A percentile compares a stretch with the other conserved stretches of the same genome.
Conservation (phyloP, 164 flowering plant genomes). For the Amborella trichopoda region DNA sequence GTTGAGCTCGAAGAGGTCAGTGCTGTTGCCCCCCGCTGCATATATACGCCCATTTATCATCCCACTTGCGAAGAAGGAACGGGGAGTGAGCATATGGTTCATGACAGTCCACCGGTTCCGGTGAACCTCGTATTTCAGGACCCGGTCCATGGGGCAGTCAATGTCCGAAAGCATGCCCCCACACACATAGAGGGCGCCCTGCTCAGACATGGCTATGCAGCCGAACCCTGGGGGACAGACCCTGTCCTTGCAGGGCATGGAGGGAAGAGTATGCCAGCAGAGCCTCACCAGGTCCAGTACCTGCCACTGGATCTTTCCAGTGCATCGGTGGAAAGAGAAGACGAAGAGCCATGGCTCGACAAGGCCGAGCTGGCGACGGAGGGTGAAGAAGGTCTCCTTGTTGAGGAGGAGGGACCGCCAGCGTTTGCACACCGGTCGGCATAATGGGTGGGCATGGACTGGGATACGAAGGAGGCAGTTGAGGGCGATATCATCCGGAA, state of each 20-base stretch:
- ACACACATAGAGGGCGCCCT: constrained; percentile 27
- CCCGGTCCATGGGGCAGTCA: constrained; percentile 8
- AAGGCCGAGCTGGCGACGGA: too few species aligned
- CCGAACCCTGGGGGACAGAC: constrained; percentile 22
- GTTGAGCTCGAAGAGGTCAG: too few species aligned
- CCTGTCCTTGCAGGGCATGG: constrained; percentile 28
- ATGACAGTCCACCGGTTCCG: constrained; percentile 28
- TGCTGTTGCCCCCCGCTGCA: constrained; percentile 27
- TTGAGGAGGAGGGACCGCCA: constrained; percentile 16
- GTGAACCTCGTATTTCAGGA: constrained; percentile 16
- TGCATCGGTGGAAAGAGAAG: constrained; percentile 20
- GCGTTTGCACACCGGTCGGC: constrained; percentile 25
- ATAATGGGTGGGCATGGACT: constrained; percentile 28
- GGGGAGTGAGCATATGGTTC: constrained; percentile 20
- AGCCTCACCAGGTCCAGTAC: constrained; percentile 31
- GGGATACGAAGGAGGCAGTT: constrained; percentile 36
- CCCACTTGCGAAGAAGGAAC: constrained; percentile 31
- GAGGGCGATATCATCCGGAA: constrained; percentile 37
- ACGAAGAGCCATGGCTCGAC: constrained; percentile 34
- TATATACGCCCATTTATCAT: constrained; percentile 21
- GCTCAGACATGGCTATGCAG: constrained; percentile 23
- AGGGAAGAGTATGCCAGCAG: constrained; percentile 37
- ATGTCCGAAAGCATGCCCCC: constrained; percentile 35
- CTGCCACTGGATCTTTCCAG: constrained; percentile 36
- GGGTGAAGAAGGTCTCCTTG: constrained; percentile 17